phyloP scores from a whole-genome alignment of 2,329 filamentous ascomycete genomes.

The Penicillium brevicompactum region DNA sequence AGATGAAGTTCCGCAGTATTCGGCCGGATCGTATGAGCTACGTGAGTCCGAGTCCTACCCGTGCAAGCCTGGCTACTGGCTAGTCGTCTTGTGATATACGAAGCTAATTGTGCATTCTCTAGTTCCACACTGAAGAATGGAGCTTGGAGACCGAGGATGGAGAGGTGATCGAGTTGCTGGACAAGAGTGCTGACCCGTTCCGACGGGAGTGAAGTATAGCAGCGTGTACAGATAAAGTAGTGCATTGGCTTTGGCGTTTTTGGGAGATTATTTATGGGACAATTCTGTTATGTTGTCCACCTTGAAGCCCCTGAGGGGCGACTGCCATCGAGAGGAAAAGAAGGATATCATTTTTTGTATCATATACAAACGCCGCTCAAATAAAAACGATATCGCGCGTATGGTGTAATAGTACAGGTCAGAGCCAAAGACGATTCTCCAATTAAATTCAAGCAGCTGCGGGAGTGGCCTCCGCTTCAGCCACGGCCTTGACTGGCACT shows the following conservation, averaged over 20 bases:
- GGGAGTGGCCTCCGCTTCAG: slow-evolving; percentile 30
- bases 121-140: slow-evolving; percentile 91
- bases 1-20: slow-evolving; percentile 79
- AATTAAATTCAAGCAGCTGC: slow-evolving; percentile 18
- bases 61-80: not conserved
- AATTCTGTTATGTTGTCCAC: slow-evolving; percentile 6
- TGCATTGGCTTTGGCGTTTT: slow-evolving; percentile 29
- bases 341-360: slow-evolving; percentile 45
- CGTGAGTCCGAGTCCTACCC: slow-evolving; percentile 44
- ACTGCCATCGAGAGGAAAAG: slow-evolving; percentile 10
- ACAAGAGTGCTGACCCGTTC: slow-evolving; percentile 70
- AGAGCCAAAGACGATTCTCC: slow-evolving; percentile 7
- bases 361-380: slow-evolving; percentile 43
- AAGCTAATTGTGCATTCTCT: slow-evolving; percentile 11
- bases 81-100: not conserved
- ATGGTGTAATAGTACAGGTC: slow-evolving; percentile 43
- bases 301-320: not conserved
- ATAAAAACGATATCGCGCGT: slow-evolving; percentile 32
- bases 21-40: slow-evolving; percentile 66
- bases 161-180: slow-evolving; percentile 73
- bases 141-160: slow-evolving; percentile 71
- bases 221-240: slow-evolving; percentile 33
- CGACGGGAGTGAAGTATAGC: slow-evolving; percentile 42
- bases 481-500: slow-evolving; percentile 29
- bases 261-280: slow-evolving; percentile 13